A percentile compares a stretch with the other conserved stretches of the same genome.
Conservation (phyloP, 345 rosid species). For the Salix udensis region DNA sequence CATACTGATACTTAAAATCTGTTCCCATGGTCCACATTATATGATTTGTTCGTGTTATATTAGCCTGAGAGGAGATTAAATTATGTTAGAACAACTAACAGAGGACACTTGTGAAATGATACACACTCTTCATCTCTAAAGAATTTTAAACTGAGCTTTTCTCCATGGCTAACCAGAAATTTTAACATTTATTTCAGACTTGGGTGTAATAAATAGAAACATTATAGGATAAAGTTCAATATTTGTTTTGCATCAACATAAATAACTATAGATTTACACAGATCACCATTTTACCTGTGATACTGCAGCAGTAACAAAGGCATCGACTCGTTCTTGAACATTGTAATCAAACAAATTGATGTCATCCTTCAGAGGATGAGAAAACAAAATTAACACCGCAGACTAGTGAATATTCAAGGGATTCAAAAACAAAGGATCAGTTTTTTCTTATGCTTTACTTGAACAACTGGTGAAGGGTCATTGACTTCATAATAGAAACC, state of each 20-base stretch:
- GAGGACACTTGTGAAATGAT: background rate
- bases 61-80: slow-evolving; percentile 56
- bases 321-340: slow-evolving; percentile 86
- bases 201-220: background rate
- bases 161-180: background rate
- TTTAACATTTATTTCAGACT: background rate
- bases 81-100: slow-evolving; percentile 6
- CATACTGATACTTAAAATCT: slow-evolving; percentile 94
- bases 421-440: slow-evolving; percentile 7
- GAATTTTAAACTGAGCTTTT: background rate
- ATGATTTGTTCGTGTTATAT: slow-evolving; percentile 81
- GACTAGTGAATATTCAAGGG: slow-evolving; percentile 8
- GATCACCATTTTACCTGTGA: slow-evolving; percentile 54
- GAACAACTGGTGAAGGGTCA: slow-evolving; percentile 68
- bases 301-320: slow-evolving; percentile 87
- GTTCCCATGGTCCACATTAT: slow-evolving; percentile 99
- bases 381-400: slow-evolving; percentile 23
- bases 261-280: background rate
- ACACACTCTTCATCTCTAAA: slow-evolving; percentile 6
- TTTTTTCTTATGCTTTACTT: slow-evolving; percentile 42
- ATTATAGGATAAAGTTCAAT: background rate
- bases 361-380: slow-evolving; percentile 60
- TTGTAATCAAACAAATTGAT: slow-evolving; percentile 82
- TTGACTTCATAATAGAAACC: slow-evolving; percentile 89
- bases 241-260: background rate